Evolutionary conservation across 2,329 filamentous ascomycete species (phyloP), one percentile per base, ranked within the genome.

Genomic region (Venturia nashicola): DNA sequence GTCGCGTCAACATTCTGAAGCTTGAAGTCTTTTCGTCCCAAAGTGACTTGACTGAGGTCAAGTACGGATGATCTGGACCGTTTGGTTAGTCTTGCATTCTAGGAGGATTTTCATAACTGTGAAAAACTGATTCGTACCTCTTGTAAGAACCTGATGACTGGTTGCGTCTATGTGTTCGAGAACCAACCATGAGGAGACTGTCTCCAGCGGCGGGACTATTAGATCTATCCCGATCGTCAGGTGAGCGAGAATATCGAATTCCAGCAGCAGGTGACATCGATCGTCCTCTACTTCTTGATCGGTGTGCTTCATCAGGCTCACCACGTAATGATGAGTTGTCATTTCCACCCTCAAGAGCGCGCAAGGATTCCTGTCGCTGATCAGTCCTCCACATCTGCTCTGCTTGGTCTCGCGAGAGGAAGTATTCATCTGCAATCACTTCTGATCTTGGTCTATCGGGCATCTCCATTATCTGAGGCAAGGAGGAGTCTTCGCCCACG

Each of bases 1-100:
- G 84, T 85, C 2, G 85, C 85, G 67, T 86, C 84, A 0, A 88
- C 83, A 64, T 86, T 84, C 70, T 88, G 85, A n/a, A 87, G 78
- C 66, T 83, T 81, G 70, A 82, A 85, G 68, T 86, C 80, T 61
- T 80, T 82, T 69, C 84, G 84, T 65, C 83, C 83, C n/a, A 84
- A 82, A 34, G 86, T 78, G 40, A 87, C 79, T 2, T 78, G 78
- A 20, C 51, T 57, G 27, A 57, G 51, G 36, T 57, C 51, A 57
- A 57, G 51, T 3, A 57, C 27, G 2, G 32, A 57, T 57, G 51
- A 18, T 57, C 51, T 51, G 20, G 9, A 51, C 9, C 20, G 2
- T 27, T 3, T 27, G 20, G 11, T 51, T 27, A 51, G 46, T 8
- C 12, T 51, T 5, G 5, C 20, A 3, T 27, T 27, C 46, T 5